Evolutionary conservation across 2,329 filamentous ascomycete genomes (phyloP).

Genomic region (Penicillium sp.): DNA sequence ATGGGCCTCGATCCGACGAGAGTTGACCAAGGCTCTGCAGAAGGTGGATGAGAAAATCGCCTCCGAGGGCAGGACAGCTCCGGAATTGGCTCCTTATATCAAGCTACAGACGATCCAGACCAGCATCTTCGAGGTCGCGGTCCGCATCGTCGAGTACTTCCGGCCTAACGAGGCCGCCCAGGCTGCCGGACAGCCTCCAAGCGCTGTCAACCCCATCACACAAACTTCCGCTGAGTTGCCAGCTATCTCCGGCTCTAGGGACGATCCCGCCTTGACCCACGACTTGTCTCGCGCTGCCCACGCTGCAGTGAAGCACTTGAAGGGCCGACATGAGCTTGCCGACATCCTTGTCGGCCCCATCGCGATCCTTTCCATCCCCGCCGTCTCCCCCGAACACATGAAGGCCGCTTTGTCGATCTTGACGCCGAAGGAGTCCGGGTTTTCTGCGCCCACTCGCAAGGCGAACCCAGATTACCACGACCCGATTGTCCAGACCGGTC

Average conservation of each 20-base stretch:
- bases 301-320: constrained; percentile 51
- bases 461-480: constrained; percentile 83
- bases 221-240: constrained; percentile 36
- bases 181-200: constrained; percentile 23
- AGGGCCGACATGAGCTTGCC: constrained; percentile 63
- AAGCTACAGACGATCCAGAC: constrained; percentile 85
- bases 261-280: constrained; percentile 54
- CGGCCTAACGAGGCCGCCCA: constrained; percentile 48
- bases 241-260: constrained; percentile 31
- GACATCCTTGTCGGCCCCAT: constrained; percentile 81
- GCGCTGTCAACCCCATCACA: constrained; percentile 30
- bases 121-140: constrained; percentile 81
- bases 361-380: constrained; percentile 76
- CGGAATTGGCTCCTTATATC: constrained; percentile 59
- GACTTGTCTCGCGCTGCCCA: constrained; percentile 60
- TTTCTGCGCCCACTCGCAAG: constrained; percentile 75
- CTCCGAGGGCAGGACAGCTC: constrained; percentile 49
- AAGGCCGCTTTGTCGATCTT: constrained; percentile 79
- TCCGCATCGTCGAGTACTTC: constrained; percentile 86
- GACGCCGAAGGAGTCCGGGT: constrained; percentile 68
- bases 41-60: constrained; percentile 70
- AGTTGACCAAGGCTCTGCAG: constrained; percentile 61
- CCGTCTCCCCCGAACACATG: constrained; percentile 80
- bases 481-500: constrained; percentile 70
- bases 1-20: constrained; percentile 71